These are phyloP conservation scores for Xylariaceae sp. DNA, from an alignment of 2,329 filamentous ascomycete genomes.

Conservation along the genomic window DNA sequence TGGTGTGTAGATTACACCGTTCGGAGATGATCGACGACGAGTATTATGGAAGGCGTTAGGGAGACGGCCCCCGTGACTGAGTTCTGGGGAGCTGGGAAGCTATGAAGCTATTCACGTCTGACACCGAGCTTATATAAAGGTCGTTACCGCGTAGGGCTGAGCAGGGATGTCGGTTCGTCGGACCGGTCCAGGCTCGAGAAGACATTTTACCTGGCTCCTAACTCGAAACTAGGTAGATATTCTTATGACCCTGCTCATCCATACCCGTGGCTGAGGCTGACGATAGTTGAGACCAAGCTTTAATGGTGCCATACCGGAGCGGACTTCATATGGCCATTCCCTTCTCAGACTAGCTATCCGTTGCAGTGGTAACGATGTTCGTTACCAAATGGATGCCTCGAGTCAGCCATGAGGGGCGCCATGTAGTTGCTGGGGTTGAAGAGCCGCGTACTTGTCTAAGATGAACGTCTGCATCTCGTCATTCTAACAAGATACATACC, in stretches of 20 bases:
- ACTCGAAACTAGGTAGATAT: slow-evolving; percentile 8
- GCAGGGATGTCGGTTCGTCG: neutral
- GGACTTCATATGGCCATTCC: slow-evolving; percentile 1
- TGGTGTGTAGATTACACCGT: slow-evolving; percentile 12
- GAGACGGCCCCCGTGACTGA: slow-evolving; percentile 13
- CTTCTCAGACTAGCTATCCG: slow-evolving; percentile 6
- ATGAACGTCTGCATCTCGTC: neutral
- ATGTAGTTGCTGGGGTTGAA: neutral
- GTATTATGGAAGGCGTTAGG: slow-evolving; percentile 13
- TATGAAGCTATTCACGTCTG: slow-evolving; percentile 21
- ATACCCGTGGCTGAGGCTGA: slow-evolving; percentile 23
- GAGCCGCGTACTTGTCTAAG: neutral
- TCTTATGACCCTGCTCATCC: slow-evolving; percentile 12
- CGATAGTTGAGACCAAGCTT: slow-evolving; percentile 13
- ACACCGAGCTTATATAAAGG: slow-evolving; percentile 10
- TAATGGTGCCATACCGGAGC: slow-evolving; percentile 7
- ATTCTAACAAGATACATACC: neutral
- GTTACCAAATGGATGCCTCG: slow-evolving; percentile 12
- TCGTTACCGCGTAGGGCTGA: slow-evolving; percentile 4
- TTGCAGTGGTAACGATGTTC: slow-evolving; percentile 4
- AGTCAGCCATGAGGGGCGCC: neutral
- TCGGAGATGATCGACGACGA: slow-evolving; percentile 5
- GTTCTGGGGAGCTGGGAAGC: neutral
- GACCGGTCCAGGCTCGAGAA: slow-evolving; percentile 9
- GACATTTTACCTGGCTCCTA: neutral